These are phyloP conservation scores for Pythium grandisporangium DNA, from an alignment of 352 stramenopile genomes.

Conservation along the genomic window DNA sequence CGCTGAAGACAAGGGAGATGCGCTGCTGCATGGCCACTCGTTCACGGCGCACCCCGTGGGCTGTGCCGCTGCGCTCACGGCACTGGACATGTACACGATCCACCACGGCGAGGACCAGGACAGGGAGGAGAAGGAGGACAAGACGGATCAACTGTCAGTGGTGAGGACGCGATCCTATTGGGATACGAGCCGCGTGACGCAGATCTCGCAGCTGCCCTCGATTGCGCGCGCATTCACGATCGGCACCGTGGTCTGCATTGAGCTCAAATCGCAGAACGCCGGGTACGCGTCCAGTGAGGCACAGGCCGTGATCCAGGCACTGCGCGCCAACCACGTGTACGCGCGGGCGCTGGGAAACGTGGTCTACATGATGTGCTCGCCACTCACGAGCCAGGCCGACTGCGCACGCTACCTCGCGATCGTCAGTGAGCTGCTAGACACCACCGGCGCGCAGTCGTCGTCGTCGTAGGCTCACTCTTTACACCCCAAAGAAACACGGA, in stretches of 20 bases:
- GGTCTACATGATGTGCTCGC: constrained; percentile 83
- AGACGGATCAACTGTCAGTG: no score
- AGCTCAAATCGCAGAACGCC: constrained; percentile 41
- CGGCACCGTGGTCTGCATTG: constrained; percentile 69
- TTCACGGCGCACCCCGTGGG: constrained; percentile 89
- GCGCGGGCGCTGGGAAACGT: constrained; percentile 75
- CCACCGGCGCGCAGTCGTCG: no score
- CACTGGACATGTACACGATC: constrained; percentile 83
- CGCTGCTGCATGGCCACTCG: constrained; percentile 88
- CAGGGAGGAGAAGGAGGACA: no score
- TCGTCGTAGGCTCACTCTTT: no score
- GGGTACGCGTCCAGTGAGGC: constrained; percentile 66
- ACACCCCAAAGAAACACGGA: no score
- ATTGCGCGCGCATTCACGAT: constrained; percentile 66
- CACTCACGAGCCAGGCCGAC: constrained; percentile 50
- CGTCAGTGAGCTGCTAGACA: no score
- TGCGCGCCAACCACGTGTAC: constrained; percentile 65
- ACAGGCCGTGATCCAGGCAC: constrained; percentile 42
- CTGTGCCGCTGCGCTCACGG: constrained; percentile 83
- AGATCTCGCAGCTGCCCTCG: constrained; percentile 37
- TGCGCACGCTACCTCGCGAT: constrained; percentile 56
- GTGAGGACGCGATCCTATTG: constrained; percentile 42
- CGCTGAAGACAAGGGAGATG: constrained; percentile 76
- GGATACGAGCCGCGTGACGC: constrained; percentile 27
- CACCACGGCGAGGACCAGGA: constrained; percentile 19